These are phyloP conservation scores for Marvania coccoides DNA, from an alignment of 139 green algal species.

Conservation along the genomic window DNA sequence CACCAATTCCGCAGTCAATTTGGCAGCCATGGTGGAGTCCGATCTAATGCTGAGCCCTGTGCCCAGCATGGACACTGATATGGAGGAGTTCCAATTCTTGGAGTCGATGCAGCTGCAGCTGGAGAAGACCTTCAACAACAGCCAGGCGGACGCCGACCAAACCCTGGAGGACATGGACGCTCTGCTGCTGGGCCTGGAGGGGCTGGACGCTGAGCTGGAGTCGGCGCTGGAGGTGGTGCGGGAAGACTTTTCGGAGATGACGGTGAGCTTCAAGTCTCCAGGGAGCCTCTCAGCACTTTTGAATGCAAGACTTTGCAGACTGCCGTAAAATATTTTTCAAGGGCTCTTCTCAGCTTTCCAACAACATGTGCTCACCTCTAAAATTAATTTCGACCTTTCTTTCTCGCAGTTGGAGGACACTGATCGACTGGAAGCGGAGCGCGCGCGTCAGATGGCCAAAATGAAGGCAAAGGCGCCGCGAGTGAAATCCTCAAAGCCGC, in stretches of 20 bases:
- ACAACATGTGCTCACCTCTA: too few species aligned
- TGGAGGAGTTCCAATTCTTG: background rate
- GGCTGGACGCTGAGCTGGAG: conserved; percentile 4
- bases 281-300: too few species aligned
- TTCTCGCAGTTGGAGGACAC: background rate
- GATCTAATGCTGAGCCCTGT: too few species aligned
- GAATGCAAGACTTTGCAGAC: too few species aligned
- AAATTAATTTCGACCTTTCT: background rate
- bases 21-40: background rate
- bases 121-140: background rate
- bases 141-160: background rate
- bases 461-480: background rate
- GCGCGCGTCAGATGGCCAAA: background rate
- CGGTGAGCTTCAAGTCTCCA: background rate
- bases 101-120: background rate
- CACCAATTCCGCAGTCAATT: background rate
- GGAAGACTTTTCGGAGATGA: background rate
- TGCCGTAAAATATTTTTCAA: too few species aligned
- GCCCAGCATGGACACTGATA: background rate
- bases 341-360: too few species aligned
- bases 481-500: background rate
- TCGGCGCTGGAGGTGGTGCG: background rate
- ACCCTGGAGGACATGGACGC: conserved; percentile 5
- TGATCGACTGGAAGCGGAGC: background rate
- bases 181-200: conserved; percentile 2